Percentiles rank a stretch among this genome's conserved stretches.
Evolutionary conservation across 352 stramenopile species (phyloP).

Genomic region (Phytophthora sojae): DNA sequence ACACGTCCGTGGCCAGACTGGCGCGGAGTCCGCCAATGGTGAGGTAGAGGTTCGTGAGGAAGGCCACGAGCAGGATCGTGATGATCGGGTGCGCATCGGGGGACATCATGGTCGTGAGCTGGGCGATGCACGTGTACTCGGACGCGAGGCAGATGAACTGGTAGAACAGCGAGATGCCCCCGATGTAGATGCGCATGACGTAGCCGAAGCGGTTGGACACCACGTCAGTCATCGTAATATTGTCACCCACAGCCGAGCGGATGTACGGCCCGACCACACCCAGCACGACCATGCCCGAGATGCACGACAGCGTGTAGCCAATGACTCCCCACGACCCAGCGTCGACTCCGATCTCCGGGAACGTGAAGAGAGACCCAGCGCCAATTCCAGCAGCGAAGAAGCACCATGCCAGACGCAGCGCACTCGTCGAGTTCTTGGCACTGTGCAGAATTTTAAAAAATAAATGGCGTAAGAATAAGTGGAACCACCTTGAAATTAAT

Average conservation of each 20-base stretch:
- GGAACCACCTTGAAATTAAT: too few relatives aligned
- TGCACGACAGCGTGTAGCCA: slow-evolving; percentile 67
- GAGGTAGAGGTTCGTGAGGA: slow-evolving; percentile 75
- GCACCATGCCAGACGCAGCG: slow-evolving; percentile 65
- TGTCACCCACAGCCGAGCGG: slow-evolving; percentile 56
- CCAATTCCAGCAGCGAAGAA: slow-evolving; percentile 77
- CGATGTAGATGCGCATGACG: slow-evolving; percentile 64
- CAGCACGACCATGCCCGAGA: slow-evolving; percentile 57
- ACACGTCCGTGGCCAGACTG: slow-evolving; percentile 69
- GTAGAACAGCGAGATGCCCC: slow-evolving; percentile 68
- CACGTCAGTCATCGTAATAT: slow-evolving; percentile 74
- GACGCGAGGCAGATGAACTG: slow-evolving; percentile 79
- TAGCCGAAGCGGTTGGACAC: slow-evolving; percentile 63
- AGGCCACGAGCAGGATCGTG: slow-evolving; percentile 59
- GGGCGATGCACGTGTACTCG: slow-evolving; percentile 63
- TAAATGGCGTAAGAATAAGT: too few relatives aligned
- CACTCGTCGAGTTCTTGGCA: slow-evolving; percentile 64
- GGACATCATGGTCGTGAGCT: slow-evolving; percentile 50
- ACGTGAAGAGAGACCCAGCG: slow-evolving; percentile 75
- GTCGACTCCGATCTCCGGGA: slow-evolving; percentile 69
- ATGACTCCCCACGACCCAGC: slow-evolving; percentile 73
- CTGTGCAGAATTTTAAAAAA: slow-evolving; percentile 13
- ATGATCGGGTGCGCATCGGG: slow-evolving; percentile 51
- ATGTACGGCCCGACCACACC: slow-evolving; percentile 56
- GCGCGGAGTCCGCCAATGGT: slow-evolving; percentile 64